A percentile compares a stretch with the other conserved stretches of the same genome.
phyloP scores from a whole-genome alignment of 2,329 filamentous ascomycete genomes.

The Didymella exigua region DNA sequence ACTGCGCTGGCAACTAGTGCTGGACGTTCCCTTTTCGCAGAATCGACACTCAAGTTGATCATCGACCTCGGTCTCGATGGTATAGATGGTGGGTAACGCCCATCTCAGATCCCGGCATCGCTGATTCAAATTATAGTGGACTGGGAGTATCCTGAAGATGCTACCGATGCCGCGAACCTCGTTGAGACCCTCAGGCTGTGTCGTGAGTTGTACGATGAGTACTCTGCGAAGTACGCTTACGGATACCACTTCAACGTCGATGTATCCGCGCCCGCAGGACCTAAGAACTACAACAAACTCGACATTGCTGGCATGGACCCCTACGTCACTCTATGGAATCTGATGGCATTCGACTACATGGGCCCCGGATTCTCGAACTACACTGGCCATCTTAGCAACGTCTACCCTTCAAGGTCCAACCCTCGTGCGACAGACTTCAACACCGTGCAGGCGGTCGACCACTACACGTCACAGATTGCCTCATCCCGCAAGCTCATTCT shows the following conservation, averaged over 20 bases:
- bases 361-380: conserved; percentile 75
- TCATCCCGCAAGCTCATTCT: conserved; percentile 32
- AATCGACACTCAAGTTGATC: conserved; percentile 73
- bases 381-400: conserved; percentile 57
- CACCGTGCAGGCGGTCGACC: conserved; percentile 32
- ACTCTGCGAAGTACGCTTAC: conserved; percentile 45
- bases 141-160: conserved; percentile 53
- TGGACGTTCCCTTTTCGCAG: conserved; percentile 69
- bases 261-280: conserved; percentile 52
- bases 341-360: conserved; percentile 70
- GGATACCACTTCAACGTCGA: conserved; percentile 52
- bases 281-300: conserved; percentile 47
- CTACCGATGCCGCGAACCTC: conserved; percentile 45
- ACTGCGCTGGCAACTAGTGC: conserved; percentile 66
- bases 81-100: conserved; percentile 37
- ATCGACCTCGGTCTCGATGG: conserved; percentile 75
- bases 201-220: conserved; percentile 46
- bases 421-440: conserved; percentile 37
- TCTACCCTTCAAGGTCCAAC: conserved; percentile 27
- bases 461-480: conserved; percentile 32
- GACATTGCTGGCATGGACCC: conserved; percentile 49
- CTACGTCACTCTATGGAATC: conserved; percentile 55
- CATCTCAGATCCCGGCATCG: not conserved
- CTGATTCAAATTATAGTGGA: conserved; percentile 27
- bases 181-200: conserved; percentile 45